Percentiles rank a stretch among this genome's conserved stretches.
Evolutionary conservation across 495 filamentous ascomycete genomes (phyloP).

Genomic region (Hypoxylon rickii): DNA sequence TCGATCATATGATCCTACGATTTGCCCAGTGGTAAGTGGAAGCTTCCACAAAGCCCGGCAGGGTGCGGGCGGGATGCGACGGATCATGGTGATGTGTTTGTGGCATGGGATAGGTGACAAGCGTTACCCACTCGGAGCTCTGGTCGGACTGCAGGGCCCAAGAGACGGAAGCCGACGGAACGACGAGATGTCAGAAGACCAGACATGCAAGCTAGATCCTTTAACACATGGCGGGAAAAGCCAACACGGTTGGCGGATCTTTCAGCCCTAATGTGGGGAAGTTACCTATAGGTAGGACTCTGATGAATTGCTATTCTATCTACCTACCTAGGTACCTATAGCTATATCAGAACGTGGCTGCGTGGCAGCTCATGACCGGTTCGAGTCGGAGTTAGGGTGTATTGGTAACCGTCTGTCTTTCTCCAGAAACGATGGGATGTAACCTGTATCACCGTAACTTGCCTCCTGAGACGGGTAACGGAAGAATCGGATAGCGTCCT

Average conservation of each 20-base stretch:
- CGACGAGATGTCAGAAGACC: conserved; percentile 18
- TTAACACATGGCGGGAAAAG: conserved; percentile 19
- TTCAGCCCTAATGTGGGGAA: conserved; percentile 32
- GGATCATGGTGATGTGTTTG: conserved; percentile 33
- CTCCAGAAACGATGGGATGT: too few species aligned
- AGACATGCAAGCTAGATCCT: conserved; percentile 14
- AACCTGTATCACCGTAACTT: too few species aligned
- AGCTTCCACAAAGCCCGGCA: conserved; percentile 29
- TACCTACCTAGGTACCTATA: background rate
- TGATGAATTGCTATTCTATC: background rate
- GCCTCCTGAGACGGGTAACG: background rate
- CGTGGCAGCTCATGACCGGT: conserved; percentile 13
- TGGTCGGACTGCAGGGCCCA: conserved; percentile 6
- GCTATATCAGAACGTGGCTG: conserved; percentile 24
- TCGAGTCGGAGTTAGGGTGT: conserved; percentile 3
- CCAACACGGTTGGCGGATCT: conserved; percentile 25
- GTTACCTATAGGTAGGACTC: conserved; percentile 10
- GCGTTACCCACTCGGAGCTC: conserved; percentile 25
- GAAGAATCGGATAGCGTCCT: background rate
- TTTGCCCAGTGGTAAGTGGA: conserved; percentile 5
- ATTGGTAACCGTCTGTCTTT: too few species aligned
- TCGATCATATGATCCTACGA: conserved; percentile 30
- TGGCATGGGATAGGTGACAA: conserved; percentile 27
- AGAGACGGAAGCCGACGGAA: conserved; percentile 23
- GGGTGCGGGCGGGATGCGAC: conserved; percentile 26